These are phyloP conservation scores for Iris macrosiphon DNA, from an alignment of 106 monocot genomes.

Conservation along the genomic window DNA sequence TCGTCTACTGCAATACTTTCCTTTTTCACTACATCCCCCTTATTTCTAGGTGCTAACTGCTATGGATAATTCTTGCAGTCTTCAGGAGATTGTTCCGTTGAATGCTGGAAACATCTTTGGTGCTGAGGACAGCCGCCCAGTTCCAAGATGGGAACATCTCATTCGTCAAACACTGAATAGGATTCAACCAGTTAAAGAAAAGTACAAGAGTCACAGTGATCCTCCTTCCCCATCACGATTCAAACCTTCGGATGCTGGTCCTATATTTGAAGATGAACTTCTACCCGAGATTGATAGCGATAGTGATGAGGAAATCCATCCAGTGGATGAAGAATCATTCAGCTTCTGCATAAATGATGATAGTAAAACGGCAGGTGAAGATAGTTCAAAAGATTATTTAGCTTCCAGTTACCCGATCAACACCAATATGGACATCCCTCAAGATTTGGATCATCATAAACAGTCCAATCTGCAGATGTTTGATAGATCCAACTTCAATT, in stretches of 20 bases:
- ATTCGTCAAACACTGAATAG: slow-evolving; percentile 73
- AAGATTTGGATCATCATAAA: slow-evolving; percentile 1
- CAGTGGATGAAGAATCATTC: slow-evolving; percentile 21
- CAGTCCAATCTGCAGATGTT: slow-evolving; percentile 2
- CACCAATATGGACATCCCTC: neutral
- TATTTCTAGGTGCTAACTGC: too few species aligned
- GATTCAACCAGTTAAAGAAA: slow-evolving; percentile 18
- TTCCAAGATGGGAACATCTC: slow-evolving; percentile 75
- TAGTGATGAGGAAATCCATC: slow-evolving; percentile 30
- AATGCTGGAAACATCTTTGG: slow-evolving; percentile 96
- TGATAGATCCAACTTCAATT: slow-evolving; percentile 19
- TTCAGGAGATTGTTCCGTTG: slow-evolving; percentile 95
- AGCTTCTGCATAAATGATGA: slow-evolving; percentile 1
- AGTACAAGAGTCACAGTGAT: slow-evolving; percentile 41
- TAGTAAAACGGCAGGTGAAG: neutral
- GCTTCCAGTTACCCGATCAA: neutral
- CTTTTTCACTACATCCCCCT: too few species aligned
- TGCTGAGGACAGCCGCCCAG: slow-evolving; percentile 69
- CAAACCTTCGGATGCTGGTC: slow-evolving; percentile 27
- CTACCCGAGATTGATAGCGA: slow-evolving; percentile 30
- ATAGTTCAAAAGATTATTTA: slow-evolving; percentile 9
- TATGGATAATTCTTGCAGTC: slow-evolving; percentile 33
- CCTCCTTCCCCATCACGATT: slow-evolving; percentile 54
- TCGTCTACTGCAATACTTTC: too few species aligned
- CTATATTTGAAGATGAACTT: slow-evolving; percentile 36